These are phyloP conservation scores for Allantophomopsis lycopodina DNA, from an alignment of 2,329 filamentous ascomycete species.

Conservation along the genomic window DNA sequence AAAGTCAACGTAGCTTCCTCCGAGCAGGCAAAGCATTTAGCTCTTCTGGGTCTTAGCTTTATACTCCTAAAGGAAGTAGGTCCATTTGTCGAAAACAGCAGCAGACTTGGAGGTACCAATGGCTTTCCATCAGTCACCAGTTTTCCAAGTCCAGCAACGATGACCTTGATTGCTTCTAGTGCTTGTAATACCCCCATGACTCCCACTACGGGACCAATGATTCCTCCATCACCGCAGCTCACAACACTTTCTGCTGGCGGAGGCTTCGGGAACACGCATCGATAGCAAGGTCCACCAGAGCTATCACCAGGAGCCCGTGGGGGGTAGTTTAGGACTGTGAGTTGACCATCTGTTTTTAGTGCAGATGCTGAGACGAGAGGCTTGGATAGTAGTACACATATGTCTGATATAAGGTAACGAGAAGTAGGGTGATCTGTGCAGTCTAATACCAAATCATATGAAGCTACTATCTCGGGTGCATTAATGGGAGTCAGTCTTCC, in stretches of 20 bases:
- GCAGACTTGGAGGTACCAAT: conserved; percentile 11
- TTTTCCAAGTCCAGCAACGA: conserved; percentile 27
- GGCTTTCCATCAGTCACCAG: conserved; percentile 11
- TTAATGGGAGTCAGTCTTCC: conserved; percentile 55
- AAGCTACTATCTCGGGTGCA: conserved; percentile 48
- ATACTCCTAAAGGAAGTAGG: conserved; percentile 56
- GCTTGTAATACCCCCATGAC: conserved; percentile 89
- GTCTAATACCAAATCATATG: conserved; percentile 79
- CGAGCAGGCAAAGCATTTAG: conserved; percentile 67
- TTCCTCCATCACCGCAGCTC: conserved; percentile 84
- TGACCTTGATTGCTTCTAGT: conserved; percentile 75
- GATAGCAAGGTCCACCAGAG: conserved; percentile 72
- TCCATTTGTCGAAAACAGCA: conserved; percentile 39
- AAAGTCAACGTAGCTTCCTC: conserved; percentile 45
- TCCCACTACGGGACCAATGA: conserved; percentile 84
- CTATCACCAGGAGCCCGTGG: conserved; percentile 41
- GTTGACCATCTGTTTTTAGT: conserved; percentile 75
- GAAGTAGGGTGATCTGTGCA: conserved; percentile 90
- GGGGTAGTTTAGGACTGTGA: conserved; percentile 78
- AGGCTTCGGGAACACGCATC: conserved; percentile 81
- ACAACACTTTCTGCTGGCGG: conserved; percentile 72
- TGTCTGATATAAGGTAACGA: conserved; percentile 85
- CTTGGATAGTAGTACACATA: conserved; percentile 66
- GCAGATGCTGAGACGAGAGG: conserved; percentile 83
- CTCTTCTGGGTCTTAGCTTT: conserved; percentile 53